Evolutionary conservation across 1,284 basidiomycete species (phyloP), one percentile per base, ranked within the genome.

Genomic region (Ceratobasidium sp.): DNA sequence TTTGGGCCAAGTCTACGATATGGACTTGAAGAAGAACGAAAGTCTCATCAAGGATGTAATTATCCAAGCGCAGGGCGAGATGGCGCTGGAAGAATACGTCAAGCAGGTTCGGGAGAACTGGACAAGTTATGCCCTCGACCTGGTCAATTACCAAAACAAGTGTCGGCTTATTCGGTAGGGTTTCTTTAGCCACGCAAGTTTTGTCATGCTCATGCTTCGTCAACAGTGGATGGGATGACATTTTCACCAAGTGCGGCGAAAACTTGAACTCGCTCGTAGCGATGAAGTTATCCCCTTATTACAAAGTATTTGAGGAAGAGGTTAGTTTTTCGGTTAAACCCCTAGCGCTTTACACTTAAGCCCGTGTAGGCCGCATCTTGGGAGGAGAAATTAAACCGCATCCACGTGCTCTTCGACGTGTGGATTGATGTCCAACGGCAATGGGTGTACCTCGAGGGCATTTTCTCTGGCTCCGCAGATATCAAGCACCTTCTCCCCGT

Each of bases 361-460:
- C 9, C 40, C 32, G 68, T 17, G 52, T 81, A 92, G 89, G 95
- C 95, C 13, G 89, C 92, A 44, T 92, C 94, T 25, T 97, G 96
- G 95, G 95, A 97, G 83, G 95, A 97, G 83, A 97, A 96, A 83
- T 88, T 99, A 37, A 98, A 98, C 83, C 90, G 95, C 37, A 93
- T 98, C 46, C 96, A 98, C 80, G 95, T 98, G 37, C 89, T 99
- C 17, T 99, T 99, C 82, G 97, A 99, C 84, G 93, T 99, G 51
- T 99, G 98, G 98, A 98, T 99, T 80, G 98, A 99, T 80, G 98
- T 99, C 17, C 98, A 99, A 82, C 91, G 98, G 4, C 98, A 99
- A 86, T 99, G 98, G 98, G 98, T 99, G 0, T 99, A 99, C 82
- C 88, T 99, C 71, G 97, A 99, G 82, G 98, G 98, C 70, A 99